Conservation (phyloP, 331 rosid species). For the Malus hybrid region DNA sequence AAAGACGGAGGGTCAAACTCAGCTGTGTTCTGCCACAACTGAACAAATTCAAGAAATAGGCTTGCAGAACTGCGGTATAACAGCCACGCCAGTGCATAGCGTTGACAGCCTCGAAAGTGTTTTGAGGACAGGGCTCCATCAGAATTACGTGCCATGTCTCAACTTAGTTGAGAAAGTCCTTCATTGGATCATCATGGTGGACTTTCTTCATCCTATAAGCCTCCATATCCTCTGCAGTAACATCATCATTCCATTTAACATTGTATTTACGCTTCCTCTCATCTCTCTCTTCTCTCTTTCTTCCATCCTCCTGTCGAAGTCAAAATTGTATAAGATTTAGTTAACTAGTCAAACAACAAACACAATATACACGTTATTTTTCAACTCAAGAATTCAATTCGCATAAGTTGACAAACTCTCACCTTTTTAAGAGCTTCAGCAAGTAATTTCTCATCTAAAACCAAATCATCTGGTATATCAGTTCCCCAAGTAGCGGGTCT, state of each 20-base stretch:
- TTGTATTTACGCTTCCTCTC: constrained; percentile 75
- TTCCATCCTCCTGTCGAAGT: constrained; percentile 55
- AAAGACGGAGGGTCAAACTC: background rate
- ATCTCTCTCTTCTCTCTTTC: constrained; percentile 62
- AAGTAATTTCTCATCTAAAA: constrained; percentile 45
- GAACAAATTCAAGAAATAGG: background rate
- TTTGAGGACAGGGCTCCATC: background rate
- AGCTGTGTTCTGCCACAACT: background rate
- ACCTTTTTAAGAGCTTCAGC: constrained; percentile 48
- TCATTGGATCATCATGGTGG: constrained; percentile 81
- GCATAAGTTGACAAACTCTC: background rate
- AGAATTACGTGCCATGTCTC: background rate
- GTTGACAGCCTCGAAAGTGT: background rate
- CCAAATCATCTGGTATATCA: constrained; percentile 49
- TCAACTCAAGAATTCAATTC: background rate
- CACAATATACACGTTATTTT: background rate
- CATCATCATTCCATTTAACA: constrained; percentile 67
- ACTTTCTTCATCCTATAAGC: constrained; percentile 77
- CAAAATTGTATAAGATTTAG: background rate
- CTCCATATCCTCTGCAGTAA: constrained; percentile 72
- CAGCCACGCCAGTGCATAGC: background rate
- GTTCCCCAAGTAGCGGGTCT: constrained; percentile 65
- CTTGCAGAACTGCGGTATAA: background rate
- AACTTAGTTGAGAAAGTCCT: constrained; percentile 27
- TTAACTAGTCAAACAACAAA: background rate